Evolutionary conservation across 1,139 yeast species (phyloP).

Genomic region (Geotrichum phurueaensis): DNA sequence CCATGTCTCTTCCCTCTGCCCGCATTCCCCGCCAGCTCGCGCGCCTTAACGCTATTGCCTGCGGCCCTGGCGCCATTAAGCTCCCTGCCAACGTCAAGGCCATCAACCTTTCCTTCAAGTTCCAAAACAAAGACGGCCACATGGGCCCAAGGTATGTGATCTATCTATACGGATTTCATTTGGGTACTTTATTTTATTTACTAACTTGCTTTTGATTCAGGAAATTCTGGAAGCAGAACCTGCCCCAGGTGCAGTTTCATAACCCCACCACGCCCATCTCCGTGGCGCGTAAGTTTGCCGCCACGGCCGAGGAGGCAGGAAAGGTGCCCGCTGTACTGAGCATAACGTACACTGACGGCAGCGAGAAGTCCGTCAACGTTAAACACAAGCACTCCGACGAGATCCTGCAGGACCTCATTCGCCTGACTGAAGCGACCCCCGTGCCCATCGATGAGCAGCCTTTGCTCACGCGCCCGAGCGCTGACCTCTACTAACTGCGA

Average conservation of each 20-base stretch:
- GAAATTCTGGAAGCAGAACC: conserved; percentile 63
- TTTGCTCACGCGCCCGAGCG: conserved; percentile 16
- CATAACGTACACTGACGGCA: conserved; percentile 35
- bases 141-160: conserved; percentile 16
- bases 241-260: conserved; percentile 77
- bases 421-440: conserved; percentile 35
- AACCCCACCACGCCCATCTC: conserved; percentile 63
- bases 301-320: conserved; percentile 37
- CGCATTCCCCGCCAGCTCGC: conserved; percentile 40
- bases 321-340: conserved; percentile 44
- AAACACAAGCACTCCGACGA: conserved; percentile 37
- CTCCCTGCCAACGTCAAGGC: conserved; percentile 37
- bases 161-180: conserved; percentile 4
- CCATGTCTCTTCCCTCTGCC: conserved; percentile 12
- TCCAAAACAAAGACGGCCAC: conserved; percentile 39
- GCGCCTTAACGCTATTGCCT: conserved; percentile 41
- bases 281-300: conserved; percentile 39
- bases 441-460: conserved; percentile 33
- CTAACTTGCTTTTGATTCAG: conserved; percentile 29
- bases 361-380: conserved; percentile 35
- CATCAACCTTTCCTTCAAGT: conserved; percentile 44
- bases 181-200: not conserved
- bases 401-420: conserved; percentile 38
- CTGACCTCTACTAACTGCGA: conserved; percentile 5
- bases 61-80: conserved; percentile 43